A percentile compares a stretch with the other conserved stretches of the same genome.
phyloP scores from a whole-genome alignment of 176 grass and related monocot genomes.

The Ensete glaucum region DNA sequence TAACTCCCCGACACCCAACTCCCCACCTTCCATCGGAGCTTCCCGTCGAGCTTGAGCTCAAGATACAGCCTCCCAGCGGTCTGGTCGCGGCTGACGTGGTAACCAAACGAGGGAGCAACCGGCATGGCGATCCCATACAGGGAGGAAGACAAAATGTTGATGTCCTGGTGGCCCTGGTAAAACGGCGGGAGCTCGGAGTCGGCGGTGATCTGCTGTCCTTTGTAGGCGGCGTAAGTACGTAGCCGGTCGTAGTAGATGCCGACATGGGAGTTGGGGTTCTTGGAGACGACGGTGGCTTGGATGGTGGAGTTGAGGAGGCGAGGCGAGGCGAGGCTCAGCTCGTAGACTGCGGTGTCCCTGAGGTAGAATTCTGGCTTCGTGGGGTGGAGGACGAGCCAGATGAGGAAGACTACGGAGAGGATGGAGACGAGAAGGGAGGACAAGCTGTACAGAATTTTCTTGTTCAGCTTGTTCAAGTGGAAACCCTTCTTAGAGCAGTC shows the following conservation, averaged over 20 bases:
- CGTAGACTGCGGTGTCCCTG: constrained; percentile 24
- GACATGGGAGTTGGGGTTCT: constrained; percentile 61
- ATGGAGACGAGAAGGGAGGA: constrained; percentile 25
- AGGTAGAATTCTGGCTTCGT: constrained; percentile 51
- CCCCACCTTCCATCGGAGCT: constrained; percentile 68
- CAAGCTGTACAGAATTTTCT: constrained; percentile 29
- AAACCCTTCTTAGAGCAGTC: constrained; percentile 43
- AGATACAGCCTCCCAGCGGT: constrained; percentile 22
- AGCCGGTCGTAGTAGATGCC: constrained; percentile 53
- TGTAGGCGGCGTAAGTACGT: constrained; percentile 39
- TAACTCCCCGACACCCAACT: constrained; percentile 46
- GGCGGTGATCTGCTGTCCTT: constrained; percentile 27
- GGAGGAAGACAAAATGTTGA: constrained; percentile 29
- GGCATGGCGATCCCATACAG: constrained; percentile 21
- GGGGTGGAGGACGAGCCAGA: constrained; percentile 66
- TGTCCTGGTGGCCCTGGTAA: constrained; percentile 33
- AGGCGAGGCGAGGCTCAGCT: constrained; percentile 5
- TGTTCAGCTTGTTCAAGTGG: constrained; percentile 10
- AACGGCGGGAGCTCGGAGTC: constrained; percentile 32
- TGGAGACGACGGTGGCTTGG: constrained; percentile 42
- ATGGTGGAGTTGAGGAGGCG: constrained; percentile 24
- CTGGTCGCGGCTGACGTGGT: constrained; percentile 9
- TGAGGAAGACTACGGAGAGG: constrained; percentile 34
- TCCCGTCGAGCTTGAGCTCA: constrained; percentile 37
- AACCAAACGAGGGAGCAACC: background rate